phyloP scores from a whole-genome alignment of 768 basidiomycete genomes.

The Serendipita sp. region DNA sequence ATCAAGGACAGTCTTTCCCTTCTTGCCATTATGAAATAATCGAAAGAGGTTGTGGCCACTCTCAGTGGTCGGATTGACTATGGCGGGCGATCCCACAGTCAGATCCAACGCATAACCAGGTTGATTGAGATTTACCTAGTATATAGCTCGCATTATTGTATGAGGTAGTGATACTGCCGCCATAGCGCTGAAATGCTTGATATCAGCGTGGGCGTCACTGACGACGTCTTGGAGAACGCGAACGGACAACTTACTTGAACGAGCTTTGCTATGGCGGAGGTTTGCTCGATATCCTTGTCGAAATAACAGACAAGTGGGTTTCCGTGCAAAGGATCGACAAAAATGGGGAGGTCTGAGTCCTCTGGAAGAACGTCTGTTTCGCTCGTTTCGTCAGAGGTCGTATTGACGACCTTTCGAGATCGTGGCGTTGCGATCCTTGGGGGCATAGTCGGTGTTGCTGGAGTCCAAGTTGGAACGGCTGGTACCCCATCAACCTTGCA shows the following conservation, averaged over 20 bases:
- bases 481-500: not conserved
- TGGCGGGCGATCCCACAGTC: constrained; percentile 1
- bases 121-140: constrained; percentile 37
- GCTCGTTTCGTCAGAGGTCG: not conserved
- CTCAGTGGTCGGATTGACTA: constrained; percentile 63
- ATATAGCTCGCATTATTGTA: constrained; percentile 72
- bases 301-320: constrained; percentile 58
- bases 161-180: constrained; percentile 53
- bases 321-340: constrained; percentile 73
- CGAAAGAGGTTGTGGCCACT: constrained; percentile 71
- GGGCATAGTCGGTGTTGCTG: not conserved
- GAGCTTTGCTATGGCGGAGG: constrained; percentile 43
- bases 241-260: constrained; percentile 38
- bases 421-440: not conserved
- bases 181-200: constrained; percentile 42
- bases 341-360: constrained; percentile 24
- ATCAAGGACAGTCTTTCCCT: constrained; percentile 60
- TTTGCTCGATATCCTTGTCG: constrained; percentile 65
- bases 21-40: constrained; percentile 56
- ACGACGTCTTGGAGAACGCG: constrained; percentile 10
- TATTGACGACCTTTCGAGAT: not conserved
- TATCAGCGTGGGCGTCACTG: not conserved
- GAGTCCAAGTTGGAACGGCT: not conserved
- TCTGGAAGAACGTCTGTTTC: not conserved
- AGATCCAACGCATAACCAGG: constrained; percentile 2